A percentile compares a stretch with the other conserved stretches of the same genome.
Conservation (phyloP, 139 green algal genomes). For the Ostreobium quekettii region DNA sequence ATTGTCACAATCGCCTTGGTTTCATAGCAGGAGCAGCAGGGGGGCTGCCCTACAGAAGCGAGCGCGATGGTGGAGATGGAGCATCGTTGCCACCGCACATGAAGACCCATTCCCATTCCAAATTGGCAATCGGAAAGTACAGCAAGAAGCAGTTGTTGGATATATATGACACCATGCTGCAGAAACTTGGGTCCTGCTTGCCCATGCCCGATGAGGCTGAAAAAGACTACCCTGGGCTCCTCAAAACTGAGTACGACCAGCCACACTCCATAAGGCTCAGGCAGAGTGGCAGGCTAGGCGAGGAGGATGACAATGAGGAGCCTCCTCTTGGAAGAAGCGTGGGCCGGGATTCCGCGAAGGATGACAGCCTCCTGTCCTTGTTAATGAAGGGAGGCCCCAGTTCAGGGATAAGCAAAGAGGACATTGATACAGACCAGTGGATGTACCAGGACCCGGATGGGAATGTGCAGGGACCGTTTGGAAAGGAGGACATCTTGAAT, state of each 20-base stretch:
- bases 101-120: too few species aligned
- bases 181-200: slow-evolving; percentile 4
- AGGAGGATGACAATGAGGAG: background rate
- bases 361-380: too few species aligned
- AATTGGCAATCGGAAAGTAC: too few species aligned
- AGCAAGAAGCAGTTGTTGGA: slow-evolving; percentile 7
- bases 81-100: too few species aligned
- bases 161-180: background rate
- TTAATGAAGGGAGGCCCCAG: background rate
- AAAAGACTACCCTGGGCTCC: background rate
- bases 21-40: too few species aligned
- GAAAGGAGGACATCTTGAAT: background rate
- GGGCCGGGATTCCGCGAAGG: too few species aligned
- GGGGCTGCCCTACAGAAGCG: too few species aligned
- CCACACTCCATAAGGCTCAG: background rate
- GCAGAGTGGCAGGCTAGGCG: background rate
- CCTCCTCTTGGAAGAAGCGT: too few species aligned
- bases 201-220: background rate
- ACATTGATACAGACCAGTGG: slow-evolving; percentile 10
- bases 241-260: background rate
- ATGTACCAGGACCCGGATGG: slow-evolving; percentile 12
- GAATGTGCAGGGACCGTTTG: slow-evolving; percentile 3
- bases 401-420: background rate
- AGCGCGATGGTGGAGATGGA: too few species aligned
- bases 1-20: too few species aligned